Evolutionary conservation across 805 yeast genomes (phyloP).

Genomic region (Yamadazyma sp.): DNA sequence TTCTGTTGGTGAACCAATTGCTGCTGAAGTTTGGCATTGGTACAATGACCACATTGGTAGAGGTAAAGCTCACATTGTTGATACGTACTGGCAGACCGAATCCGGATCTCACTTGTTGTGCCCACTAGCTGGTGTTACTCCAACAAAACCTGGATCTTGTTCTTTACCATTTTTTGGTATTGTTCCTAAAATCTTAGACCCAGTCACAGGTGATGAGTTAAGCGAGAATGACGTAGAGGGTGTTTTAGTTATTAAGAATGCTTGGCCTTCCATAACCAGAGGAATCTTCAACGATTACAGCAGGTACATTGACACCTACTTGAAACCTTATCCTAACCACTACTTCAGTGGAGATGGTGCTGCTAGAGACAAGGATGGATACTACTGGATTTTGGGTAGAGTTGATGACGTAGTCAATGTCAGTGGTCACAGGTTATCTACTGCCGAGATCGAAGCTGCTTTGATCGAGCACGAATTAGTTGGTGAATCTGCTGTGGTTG

Average conservation of each 20-base stretch:
- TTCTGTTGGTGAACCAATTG: slow-evolving; percentile 85
- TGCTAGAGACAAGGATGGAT: slow-evolving; percentile 94
- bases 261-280: slow-evolving; percentile 89
- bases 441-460: slow-evolving; percentile 93
- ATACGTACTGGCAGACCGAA: slow-evolving; percentile 91
- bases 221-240: slow-evolving; percentile 75
- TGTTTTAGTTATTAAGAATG: slow-evolving; percentile 65
- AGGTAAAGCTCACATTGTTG: slow-evolving; percentile 68
- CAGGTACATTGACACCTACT: slow-evolving; percentile 76
- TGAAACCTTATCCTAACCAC: slow-evolving; percentile 77
- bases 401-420: slow-evolving; percentile 98
- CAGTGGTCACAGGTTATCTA: slow-evolving; percentile 96
- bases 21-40: slow-evolving; percentile 89
- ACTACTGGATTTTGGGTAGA: slow-evolving; percentile 96
- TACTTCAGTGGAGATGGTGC: slow-evolving; percentile 94
- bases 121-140: slow-evolving; percentile 72
- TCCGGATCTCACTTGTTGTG: slow-evolving; percentile 79
- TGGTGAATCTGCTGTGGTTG: slow-evolving; percentile 96
- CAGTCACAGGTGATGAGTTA: slow-evolving; percentile 69
- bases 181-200: slow-evolving; percentile 70
- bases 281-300: slow-evolving; percentile 76
- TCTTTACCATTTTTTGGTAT: slow-evolving; percentile 84
- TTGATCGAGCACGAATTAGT: slow-evolving; percentile 76
- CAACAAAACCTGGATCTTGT: slow-evolving; percentile 84
- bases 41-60: slow-evolving; percentile 71